A percentile compares a stretch with the other conserved stretches of the same genome.
Conservation (phyloP, 352 stramenopile genomes). For the Aphanomyces euteiches region DNA sequence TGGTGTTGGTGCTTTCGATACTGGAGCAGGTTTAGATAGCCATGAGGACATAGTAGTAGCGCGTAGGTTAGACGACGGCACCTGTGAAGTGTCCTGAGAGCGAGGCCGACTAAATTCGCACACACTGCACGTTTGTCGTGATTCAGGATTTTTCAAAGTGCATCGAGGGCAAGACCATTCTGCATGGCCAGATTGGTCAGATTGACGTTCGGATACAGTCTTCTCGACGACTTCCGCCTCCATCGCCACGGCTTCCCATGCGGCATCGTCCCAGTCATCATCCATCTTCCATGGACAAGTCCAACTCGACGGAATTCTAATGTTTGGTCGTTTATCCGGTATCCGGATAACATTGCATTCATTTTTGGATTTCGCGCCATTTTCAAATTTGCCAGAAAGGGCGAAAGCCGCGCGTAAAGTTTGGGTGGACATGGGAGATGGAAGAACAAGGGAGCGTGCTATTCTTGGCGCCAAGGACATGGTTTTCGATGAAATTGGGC, state of each 20-base stretch:
- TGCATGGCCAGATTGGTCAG: conserved; percentile 21
- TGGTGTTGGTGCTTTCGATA: neutral
- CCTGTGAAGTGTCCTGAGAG: neutral
- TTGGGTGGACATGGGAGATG: too few species aligned
- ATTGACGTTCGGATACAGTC: conserved; percentile 44
- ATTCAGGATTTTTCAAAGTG: conserved; percentile 15
- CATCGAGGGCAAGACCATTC: conserved; percentile 25
- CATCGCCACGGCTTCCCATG: conserved; percentile 38
- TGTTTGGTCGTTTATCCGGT: neutral
- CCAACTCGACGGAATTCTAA: neutral
- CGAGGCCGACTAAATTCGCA: neutral
- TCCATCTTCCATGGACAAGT: conserved; percentile 48
- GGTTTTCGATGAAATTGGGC: too few species aligned
- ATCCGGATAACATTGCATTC: conserved; percentile 5
- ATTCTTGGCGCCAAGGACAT: too few species aligned
- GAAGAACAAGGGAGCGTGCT: too few species aligned
- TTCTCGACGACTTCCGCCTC: conserved; percentile 57
- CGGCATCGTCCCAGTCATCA: conserved; percentile 71
- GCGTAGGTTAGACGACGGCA: neutral
- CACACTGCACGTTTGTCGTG: neutral
- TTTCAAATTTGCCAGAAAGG: neutral
- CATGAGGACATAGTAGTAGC: conserved; percentile 8
- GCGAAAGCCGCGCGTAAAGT: too few species aligned
- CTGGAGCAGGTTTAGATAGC: neutral
- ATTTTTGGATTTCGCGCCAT: conserved; percentile 2